A percentile compares a stretch with the other conserved stretches of the same genome.
phyloP scores from a whole-genome alignment of 768 basidiomycete genomes.

The Rhodosporidiobolus odoratus region DNA sequence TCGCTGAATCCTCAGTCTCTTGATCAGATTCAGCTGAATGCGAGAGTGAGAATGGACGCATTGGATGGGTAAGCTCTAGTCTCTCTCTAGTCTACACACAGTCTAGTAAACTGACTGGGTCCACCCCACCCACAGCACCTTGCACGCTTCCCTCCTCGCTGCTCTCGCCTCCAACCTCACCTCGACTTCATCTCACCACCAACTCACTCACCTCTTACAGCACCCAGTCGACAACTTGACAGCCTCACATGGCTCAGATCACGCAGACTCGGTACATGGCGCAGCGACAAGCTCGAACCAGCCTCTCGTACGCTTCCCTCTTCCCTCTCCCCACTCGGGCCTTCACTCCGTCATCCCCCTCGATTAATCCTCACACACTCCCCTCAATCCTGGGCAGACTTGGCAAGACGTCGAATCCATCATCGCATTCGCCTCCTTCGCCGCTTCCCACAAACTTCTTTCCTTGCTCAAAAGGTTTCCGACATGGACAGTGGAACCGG shows the following conservation, averaged over 20 bases:
- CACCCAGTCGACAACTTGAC: slow-evolving; percentile 1
- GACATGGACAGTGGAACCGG: slow-evolving; percentile 22
- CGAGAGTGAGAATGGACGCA: slow-evolving; percentile 1
- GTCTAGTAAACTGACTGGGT: not conserved
- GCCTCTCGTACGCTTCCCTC: slow-evolving; percentile 8
- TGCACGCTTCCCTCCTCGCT: slow-evolving; percentile 27
- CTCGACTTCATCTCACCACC: slow-evolving; percentile 3
- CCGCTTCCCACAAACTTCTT: slow-evolving; percentile 5
- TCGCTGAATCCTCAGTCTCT: no score
- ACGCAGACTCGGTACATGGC: not conserved
- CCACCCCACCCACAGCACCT: slow-evolving; percentile 3
- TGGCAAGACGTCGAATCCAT: slow-evolving; percentile 31
- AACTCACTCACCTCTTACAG: slow-evolving; percentile 15
- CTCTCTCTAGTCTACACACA: no score
- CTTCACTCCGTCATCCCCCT: not conserved
- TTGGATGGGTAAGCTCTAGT: not conserved
- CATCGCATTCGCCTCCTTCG: slow-evolving; percentile 25
- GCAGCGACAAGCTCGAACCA: no score
- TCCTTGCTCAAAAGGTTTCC: slow-evolving; percentile 13
- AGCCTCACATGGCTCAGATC: not conserved
- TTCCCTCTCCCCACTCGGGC: slow-evolving; percentile 4
- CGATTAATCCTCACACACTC: not conserved
- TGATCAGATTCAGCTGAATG: no score
- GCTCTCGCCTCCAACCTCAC: slow-evolving; percentile 35
- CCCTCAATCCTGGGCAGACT: not conserved